Conservation (phyloP, 352 stramenopile genomes). For the Phytophthora vignae region DNA sequence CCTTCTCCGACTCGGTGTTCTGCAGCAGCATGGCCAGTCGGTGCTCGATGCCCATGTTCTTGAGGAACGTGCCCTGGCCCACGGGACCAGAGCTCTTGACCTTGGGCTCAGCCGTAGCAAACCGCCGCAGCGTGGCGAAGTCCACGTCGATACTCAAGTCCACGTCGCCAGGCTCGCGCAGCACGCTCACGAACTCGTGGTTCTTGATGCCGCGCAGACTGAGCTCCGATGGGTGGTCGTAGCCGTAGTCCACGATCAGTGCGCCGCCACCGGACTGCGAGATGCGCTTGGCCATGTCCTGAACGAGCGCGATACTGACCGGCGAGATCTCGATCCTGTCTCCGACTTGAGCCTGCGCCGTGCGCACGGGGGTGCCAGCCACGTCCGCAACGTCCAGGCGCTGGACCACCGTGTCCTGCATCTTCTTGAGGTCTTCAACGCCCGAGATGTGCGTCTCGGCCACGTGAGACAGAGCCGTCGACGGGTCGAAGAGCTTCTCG, state of each 20-base stretch:
- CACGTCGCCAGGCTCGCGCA: slow-evolving; percentile 92
- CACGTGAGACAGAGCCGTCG: slow-evolving; percentile 34
- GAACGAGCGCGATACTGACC: slow-evolving; percentile 89
- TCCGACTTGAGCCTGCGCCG: slow-evolving; percentile 66
- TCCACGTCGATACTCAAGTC: slow-evolving; percentile 93
- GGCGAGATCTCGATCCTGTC: slow-evolving; percentile 96
- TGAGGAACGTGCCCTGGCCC: slow-evolving; percentile 93
- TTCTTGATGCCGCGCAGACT: slow-evolving; percentile 95
- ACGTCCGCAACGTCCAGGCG: slow-evolving; percentile 64
- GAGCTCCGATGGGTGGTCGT: slow-evolving; percentile 89
- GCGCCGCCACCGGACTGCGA: slow-evolving; percentile 85
- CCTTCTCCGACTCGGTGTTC: slow-evolving; percentile 77
- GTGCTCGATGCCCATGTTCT: slow-evolving; percentile 95
- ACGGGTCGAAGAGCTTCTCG: slow-evolving; percentile 82
- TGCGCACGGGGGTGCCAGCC: slow-evolving; percentile 52
- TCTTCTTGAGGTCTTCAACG: slow-evolving; percentile 39
- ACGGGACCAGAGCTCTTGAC: slow-evolving; percentile 90
- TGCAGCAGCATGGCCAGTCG: slow-evolving; percentile 92
- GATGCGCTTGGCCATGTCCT: slow-evolving; percentile 93
- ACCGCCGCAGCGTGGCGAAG: slow-evolving; percentile 84
- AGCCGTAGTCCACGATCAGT: slow-evolving; percentile 96
- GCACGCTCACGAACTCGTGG: slow-evolving; percentile 94
- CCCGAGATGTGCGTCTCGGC: slow-evolving; percentile 36
- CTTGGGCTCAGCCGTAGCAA: slow-evolving; percentile 57
- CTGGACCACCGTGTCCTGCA: slow-evolving; percentile 36